phyloP scores from a whole-genome alignment of 2,329 filamentous ascomycete species.

The Alternaria sp. region DNA sequence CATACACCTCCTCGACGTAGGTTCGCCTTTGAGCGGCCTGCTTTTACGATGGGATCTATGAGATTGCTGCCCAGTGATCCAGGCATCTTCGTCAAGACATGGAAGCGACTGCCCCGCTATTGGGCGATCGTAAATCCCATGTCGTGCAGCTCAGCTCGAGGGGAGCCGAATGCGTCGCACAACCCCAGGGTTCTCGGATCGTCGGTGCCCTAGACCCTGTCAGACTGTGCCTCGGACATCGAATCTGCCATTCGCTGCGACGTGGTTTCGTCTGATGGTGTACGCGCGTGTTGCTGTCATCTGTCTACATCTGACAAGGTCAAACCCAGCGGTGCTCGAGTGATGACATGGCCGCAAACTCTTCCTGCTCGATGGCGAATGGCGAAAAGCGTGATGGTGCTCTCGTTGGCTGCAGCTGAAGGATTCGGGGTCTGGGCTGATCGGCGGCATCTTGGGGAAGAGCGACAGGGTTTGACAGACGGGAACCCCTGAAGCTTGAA shows the following conservation, averaged over 20 bases:
- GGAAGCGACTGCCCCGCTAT: background rate
- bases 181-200: slow-evolving; percentile 9
- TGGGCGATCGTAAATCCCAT: background rate
- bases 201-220: slow-evolving; percentile 8
- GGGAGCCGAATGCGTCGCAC: slow-evolving; percentile 1
- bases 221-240: background rate
- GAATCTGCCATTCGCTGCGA: slow-evolving; percentile 4
- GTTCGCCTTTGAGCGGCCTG: background rate
- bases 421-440: slow-evolving; percentile 2
- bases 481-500: slow-evolving; percentile 8
- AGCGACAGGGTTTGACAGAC: slow-evolving; percentile 6
- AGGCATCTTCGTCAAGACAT: background rate
- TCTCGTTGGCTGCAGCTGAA: background rate
- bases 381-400: background rate
- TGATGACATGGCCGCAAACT: background rate
- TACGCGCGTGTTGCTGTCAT: slow-evolving; percentile 7
- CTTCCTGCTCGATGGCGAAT: background rate
- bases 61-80: background rate
- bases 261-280: background rate
- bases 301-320: background rate
- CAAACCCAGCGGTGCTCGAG: background rate
- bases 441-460: slow-evolving; percentile 1
- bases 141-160: slow-evolving; percentile 3
- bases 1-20: background rate
- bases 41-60: background rate